Conservation (phyloP, 257 asterid species). For the Nicotiana benthamiana region DNA sequence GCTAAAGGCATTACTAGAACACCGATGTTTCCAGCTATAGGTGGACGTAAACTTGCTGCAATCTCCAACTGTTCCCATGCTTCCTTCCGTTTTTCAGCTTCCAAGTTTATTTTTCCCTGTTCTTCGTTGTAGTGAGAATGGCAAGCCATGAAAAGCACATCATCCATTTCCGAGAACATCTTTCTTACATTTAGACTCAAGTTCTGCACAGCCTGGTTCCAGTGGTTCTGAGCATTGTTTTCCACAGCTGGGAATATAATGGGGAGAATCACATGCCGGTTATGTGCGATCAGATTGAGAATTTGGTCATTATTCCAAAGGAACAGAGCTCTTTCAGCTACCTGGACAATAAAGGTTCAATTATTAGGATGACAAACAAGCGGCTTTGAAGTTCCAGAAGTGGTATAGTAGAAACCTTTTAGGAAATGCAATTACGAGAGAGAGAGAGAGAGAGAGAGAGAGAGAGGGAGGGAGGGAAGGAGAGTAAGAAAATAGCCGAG, state of each 20-base stretch:
- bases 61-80: conserved; percentile 56
- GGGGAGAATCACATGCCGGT: conserved; percentile 67
- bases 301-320: conserved; percentile 38
- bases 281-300: conserved; percentile 53
- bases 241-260: conserved; percentile 74
- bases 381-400: not conserved
- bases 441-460: not conserved
- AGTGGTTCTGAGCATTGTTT: conserved; percentile 53
- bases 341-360: conserved; percentile 27
- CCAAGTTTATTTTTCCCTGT: conserved; percentile 24
- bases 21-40: conserved; percentile 51
- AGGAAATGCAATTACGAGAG: not conserved
- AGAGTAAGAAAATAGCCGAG: not conserved
- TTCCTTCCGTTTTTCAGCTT: conserved; percentile 38
- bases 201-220: conserved; percentile 76
- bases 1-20: conserved; percentile 47
- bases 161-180: conserved; percentile 72
- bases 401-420: not conserved
- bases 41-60: conserved; percentile 47
- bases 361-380: not conserved
- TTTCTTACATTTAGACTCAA: conserved; percentile 58
- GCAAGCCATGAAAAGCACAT: conserved; percentile 43
- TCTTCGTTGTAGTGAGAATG: conserved; percentile 51
- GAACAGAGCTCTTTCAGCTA: conserved; percentile 69
- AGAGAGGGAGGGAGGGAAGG: not conserved